A percentile compares a stretch with the other conserved stretches of the same genome.
phyloP scores from a whole-genome alignment of 352 stramenopile species.

The Phytophthora syringae region DNA sequence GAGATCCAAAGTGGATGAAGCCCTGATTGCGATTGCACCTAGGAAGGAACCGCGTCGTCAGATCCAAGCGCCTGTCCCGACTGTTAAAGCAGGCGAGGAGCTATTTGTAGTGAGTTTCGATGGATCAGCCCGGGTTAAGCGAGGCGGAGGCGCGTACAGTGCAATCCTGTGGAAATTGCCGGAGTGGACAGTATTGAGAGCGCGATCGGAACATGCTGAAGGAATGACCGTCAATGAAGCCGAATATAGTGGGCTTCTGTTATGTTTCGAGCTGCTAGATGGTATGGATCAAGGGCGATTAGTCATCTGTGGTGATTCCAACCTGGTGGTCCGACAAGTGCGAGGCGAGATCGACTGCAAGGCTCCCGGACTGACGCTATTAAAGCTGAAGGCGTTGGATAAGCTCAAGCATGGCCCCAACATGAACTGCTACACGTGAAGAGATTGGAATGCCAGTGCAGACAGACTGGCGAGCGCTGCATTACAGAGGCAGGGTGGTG shows the following conservation, averaged over 20 bases:
- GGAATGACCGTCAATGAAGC: too few relatives aligned
- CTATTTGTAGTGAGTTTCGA: too few relatives aligned
- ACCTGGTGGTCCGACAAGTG: too few relatives aligned
- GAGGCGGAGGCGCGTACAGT: background rate
- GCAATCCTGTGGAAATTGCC: background rate
- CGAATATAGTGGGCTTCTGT: background rate
- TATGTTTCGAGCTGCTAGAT: background rate
- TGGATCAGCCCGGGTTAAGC: too few relatives aligned
- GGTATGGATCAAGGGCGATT: background rate
- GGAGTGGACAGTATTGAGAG: background rate
- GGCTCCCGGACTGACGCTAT: background rate
- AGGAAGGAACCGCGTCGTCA: too few relatives aligned
- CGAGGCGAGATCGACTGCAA: constrained; percentile 12
- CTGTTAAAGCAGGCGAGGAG: too few relatives aligned
- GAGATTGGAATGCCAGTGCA: too few relatives aligned
- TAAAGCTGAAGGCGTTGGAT: background rate
- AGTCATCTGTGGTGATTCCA: too few relatives aligned
- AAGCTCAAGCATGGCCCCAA: background rate
- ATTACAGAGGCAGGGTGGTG: too few relatives aligned
- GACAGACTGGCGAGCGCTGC: too few relatives aligned
- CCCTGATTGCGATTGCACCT: background rate
- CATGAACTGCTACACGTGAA: constrained; percentile 9
- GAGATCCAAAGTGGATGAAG: background rate
- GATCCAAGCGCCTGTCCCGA: too few relatives aligned
- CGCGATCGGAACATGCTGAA: background rate